Evolutionary conservation across 1,284 basidiomycete species (phyloP).

Genomic region (Cutaneotrichosporon cutaneum): DNA sequence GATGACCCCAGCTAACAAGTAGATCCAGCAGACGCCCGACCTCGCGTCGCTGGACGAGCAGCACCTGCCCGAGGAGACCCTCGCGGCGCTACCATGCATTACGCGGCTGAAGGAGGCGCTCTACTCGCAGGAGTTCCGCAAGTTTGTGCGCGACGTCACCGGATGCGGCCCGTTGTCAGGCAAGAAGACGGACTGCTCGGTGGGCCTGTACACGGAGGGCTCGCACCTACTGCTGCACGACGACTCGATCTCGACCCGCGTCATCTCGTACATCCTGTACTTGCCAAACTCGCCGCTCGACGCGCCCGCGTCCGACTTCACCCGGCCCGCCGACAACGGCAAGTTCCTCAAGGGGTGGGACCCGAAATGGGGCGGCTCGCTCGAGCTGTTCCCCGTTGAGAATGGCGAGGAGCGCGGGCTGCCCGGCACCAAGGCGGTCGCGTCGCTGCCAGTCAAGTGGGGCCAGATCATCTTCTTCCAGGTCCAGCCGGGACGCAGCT

Average conservation of each 20-base stretch:
- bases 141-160: conserved; percentile 82
- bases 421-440: conserved; percentile 42
- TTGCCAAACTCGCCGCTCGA: conserved; percentile 78
- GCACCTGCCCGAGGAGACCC: conserved; percentile 59
- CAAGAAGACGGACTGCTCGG: conserved; percentile 91
- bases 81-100: conserved; percentile 73
- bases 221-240: conserved; percentile 96
- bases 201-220: conserved; percentile 81
- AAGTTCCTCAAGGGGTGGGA: conserved; percentile 60
- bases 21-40: conserved; percentile 98
- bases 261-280: conserved; percentile 96
- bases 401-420: conserved; percentile 50
- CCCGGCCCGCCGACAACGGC: conserved; percentile 37
- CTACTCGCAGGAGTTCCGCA: conserved; percentile 81
- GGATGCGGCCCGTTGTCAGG: conserved; percentile 89
- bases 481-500: conserved; percentile 74
- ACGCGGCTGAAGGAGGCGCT: conserved; percentile 84
- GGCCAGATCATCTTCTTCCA: conserved; percentile 97
- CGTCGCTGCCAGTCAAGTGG: conserved; percentile 64
- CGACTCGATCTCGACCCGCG: conserved; percentile 93
- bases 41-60: conserved; percentile 80
- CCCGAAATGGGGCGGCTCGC: conserved; percentile 84
- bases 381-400: conserved; percentile 83
- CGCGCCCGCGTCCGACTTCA: conserved; percentile 46
- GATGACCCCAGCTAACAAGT: conserved; percentile 3